These are phyloP conservation scores for Erodium chrysanthum DNA, from an alignment of 441 rosid species.

Conservation along the genomic window DNA sequence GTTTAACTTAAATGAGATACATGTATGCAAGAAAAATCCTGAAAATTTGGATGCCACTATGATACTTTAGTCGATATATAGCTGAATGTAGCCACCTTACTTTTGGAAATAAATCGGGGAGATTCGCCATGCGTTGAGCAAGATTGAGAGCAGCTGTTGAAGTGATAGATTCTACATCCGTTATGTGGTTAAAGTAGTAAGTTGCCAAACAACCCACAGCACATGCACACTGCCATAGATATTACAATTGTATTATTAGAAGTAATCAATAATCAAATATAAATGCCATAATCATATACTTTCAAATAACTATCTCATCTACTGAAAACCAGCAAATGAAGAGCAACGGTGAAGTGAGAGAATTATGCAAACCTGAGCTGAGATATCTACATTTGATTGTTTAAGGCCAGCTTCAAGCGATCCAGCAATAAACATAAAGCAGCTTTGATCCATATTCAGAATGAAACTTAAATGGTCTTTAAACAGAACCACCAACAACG, in stretches of 20 bases:
- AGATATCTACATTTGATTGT: slow-evolving; percentile 73
- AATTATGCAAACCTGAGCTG: slow-evolving; percentile 60
- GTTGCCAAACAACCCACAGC: slow-evolving; percentile 93
- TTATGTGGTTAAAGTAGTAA: slow-evolving; percentile 83
- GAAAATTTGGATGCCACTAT: too few relatives aligned
- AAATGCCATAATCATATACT: neutral
- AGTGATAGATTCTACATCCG: slow-evolving; percentile 78
- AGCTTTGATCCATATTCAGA: slow-evolving; percentile 66
- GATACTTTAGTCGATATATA: too few relatives aligned
- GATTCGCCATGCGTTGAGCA: slow-evolving; percentile 78
- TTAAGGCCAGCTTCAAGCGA: slow-evolving; percentile 96
- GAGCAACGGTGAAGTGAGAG: neutral
- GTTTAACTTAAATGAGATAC: too few relatives aligned
- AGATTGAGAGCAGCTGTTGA: slow-evolving; percentile 64
- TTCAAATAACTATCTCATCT: too few relatives aligned
- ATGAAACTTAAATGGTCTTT: slow-evolving; percentile 59
- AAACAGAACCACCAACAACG: slow-evolving; percentile 83
- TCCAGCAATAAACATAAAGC: slow-evolving; percentile 80
- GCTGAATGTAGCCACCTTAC: slow-evolving; percentile 40
- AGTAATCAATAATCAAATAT: neutral
- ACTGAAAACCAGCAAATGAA: neutral
- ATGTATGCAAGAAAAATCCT: too few relatives aligned
- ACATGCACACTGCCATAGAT: slow-evolving; percentile 71
- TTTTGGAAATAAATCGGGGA: slow-evolving; percentile 86
- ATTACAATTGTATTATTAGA: neutral